These are phyloP conservation scores for Cicer cuneatum DNA, from an alignment of 306 rosid genomes.

Conservation along the genomic window DNA sequence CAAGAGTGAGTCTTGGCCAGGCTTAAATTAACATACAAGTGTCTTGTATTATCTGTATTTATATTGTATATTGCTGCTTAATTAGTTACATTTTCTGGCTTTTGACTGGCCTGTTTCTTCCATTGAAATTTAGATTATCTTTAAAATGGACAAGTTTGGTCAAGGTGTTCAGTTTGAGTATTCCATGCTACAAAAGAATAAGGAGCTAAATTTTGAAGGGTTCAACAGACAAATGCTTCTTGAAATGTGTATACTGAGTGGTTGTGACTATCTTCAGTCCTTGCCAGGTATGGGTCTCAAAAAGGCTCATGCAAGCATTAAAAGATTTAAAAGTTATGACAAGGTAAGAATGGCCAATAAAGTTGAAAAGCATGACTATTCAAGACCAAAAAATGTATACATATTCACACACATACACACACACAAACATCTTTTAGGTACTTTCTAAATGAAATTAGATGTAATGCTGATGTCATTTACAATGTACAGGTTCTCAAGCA, in stretches of 20 bases:
- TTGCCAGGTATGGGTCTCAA: conserved; percentile 98
- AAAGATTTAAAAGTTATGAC: conserved; percentile 73
- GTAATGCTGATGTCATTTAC: conserved; percentile 42
- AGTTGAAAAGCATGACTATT: conserved; percentile 8
- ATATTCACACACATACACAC: neutral
- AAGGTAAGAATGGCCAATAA: conserved; percentile 59
- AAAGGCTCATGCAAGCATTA: conserved; percentile 85
- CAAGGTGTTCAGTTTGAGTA: conserved; percentile 84
- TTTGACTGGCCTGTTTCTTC: conserved; percentile 45
- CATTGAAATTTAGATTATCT: conserved; percentile 71
- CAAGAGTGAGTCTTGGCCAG: conserved; percentile 68
- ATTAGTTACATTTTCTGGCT: neutral
- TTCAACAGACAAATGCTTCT: conserved; percentile 88
- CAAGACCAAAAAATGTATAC: neutral
- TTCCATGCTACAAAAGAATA: conserved; percentile 73
- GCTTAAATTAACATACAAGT: conserved; percentile 26
- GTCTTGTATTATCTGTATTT: conserved; percentile 21
- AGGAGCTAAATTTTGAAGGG: conserved; percentile 83
- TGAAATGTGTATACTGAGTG: conserved; percentile 96
- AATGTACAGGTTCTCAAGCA: conserved; percentile 80
- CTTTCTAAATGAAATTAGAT: conserved; percentile 25
- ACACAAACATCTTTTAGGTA: neutral
- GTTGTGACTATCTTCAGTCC: conserved; percentile 91
- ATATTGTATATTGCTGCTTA: conserved; percentile 5
- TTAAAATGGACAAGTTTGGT: conserved; percentile 95